phyloP scores from a whole-genome alignment of 805 yeast genomes.

The Pichia thaimueangensis region DNA sequence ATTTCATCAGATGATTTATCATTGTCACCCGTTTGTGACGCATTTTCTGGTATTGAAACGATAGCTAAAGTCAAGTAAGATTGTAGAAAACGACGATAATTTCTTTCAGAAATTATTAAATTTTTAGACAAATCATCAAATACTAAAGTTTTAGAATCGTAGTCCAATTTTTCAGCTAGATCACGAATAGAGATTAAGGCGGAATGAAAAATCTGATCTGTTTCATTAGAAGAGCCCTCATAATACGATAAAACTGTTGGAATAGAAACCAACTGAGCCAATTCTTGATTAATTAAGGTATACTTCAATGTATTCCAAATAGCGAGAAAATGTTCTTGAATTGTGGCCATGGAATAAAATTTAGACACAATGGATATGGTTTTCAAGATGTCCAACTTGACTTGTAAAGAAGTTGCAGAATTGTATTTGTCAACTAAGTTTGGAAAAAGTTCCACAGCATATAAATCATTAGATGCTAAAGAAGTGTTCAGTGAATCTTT shows the following conservation, averaged over 20 bases:
- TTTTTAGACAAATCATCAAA: conserved; percentile 39
- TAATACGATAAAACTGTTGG: conserved; percentile 25
- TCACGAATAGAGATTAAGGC: conserved; percentile 40
- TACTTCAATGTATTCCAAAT: conserved; percentile 86
- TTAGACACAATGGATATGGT: conserved; percentile 55
- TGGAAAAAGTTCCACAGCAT: conserved; percentile 69
- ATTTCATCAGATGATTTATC: conserved; percentile 40
- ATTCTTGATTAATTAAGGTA: conserved; percentile 77
- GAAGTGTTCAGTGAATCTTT: conserved; percentile 56
- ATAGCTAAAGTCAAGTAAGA: conserved; percentile 55
- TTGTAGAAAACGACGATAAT: conserved; percentile 54
- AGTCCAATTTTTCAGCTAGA: conserved; percentile 32
- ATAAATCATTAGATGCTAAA: conserved; percentile 52
- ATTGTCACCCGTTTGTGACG: conserved; percentile 14
- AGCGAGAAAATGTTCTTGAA: conserved; percentile 59
- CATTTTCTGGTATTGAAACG: conserved; percentile 20
- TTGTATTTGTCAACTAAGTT: conserved; percentile 74
- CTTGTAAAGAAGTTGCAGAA: conserved; percentile 59
- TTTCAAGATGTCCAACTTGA: conserved; percentile 65
- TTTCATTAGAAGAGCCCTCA: conserved; percentile 27
- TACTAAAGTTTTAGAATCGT: conserved; percentile 18
- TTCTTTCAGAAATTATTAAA: conserved; percentile 33
- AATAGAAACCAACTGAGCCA: conserved; percentile 27
- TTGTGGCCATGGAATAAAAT: conserved; percentile 41
- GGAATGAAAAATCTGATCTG: conserved; percentile 31